Evolutionary conservation across 1,284 basidiomycete genomes (phyloP), one percentile per base, ranked within the genome.

Genomic region (Trichosporon coremiiforme): DNA sequence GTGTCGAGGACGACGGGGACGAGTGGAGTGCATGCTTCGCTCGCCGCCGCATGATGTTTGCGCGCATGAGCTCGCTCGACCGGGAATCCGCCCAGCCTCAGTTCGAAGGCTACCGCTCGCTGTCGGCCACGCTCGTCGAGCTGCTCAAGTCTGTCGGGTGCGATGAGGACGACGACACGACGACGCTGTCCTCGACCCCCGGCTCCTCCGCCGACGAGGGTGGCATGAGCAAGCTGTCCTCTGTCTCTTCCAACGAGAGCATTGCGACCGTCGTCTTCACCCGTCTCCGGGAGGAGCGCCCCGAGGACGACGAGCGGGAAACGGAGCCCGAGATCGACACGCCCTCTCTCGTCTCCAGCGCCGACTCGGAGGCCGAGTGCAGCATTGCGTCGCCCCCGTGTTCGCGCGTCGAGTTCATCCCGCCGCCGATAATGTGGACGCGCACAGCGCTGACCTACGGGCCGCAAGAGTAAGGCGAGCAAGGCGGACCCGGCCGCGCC

Each of bases 21-120:
- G 76, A 79, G 65, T 82, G 80, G 80, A 76, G 78, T 65, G 77
- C 77, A 68, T 81, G 80, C 69, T 78, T 80, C 73, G 79, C 79
- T 45, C 68, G 81, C 35, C 71, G 80, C 41, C 64, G 80, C 53
- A 80, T 81, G 78, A 82, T 83, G 80, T 83, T 83, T 66, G 78
- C 79, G 12, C 69, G 73, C 45, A 76, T 81, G 77, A 73, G 74
- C 50, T 20, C 66, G 55, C 22, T 38, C 9, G 66, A 60, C n/a
- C 31, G 60, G 1, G 73, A 73, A 5, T 70, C 66, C 31, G 71
- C 69, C 35, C 76, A 78, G 29, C 79, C 78, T 29, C 76, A 80
- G 70, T 82, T 82, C 64, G 80, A 81, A 65, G 81, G 81, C 31
- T 82, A 82, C 70, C 75, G 77, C 47, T 78, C 76, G 50, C 68